A percentile compares a stretch with the other conserved stretches of the same genome.
Evolutionary conservation across 495 filamentous ascomycete genomes (phyloP).

Genomic region (Aspergillus coremiiformis): DNA sequence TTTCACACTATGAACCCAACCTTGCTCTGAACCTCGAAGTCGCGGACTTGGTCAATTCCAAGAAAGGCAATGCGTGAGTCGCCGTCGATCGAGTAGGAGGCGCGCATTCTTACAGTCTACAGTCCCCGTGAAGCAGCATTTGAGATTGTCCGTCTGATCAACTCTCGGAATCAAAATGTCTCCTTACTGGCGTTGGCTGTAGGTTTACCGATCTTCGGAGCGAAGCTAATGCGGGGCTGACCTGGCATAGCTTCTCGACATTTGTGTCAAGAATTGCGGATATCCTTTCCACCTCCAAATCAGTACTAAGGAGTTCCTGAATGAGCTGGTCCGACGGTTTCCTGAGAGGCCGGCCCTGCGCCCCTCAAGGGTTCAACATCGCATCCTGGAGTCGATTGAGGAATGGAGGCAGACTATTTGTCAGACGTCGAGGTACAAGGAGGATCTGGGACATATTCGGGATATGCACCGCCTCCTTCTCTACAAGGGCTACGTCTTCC

Average conservation of each 20-base stretch:
- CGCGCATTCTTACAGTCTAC: slow-evolving; percentile 11
- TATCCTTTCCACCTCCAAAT: slow-evolving; percentile 99
- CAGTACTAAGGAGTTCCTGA: slow-evolving; percentile 96
- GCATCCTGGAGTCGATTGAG: slow-evolving; percentile 93
- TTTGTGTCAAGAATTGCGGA: slow-evolving; percentile 99
- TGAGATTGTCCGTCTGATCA: slow-evolving; percentile 89
- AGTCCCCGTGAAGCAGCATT: slow-evolving; percentile 91
- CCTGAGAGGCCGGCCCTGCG: slow-evolving; percentile 87
- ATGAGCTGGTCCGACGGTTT: slow-evolving; percentile 94
- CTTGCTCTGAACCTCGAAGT: slow-evolving; percentile 96
- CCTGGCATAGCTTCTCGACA: slow-evolving; percentile 73
- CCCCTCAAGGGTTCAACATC: slow-evolving; percentile 76
- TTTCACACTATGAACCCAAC: slow-evolving; percentile 95
- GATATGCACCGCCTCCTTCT: slow-evolving; percentile 96
- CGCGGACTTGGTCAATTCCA: slow-evolving; percentile 89
- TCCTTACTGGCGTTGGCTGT: slow-evolving; percentile 76
- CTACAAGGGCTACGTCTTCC: slow-evolving; percentile 95
- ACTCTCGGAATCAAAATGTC: slow-evolving; percentile 93
- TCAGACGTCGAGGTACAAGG: slow-evolving; percentile 93
- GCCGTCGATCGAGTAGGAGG: neutral
- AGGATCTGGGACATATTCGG: slow-evolving; percentile 90
- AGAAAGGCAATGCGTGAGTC: slow-evolving; percentile 86
- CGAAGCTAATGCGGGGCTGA: slow-evolving; percentile 16
- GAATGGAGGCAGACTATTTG: slow-evolving; percentile 98
- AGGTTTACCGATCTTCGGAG: slow-evolving; percentile 17